phyloP scores from a whole-genome alignment of 2,329 filamentous ascomycete genomes.

The Cordyceps cateniannulata region DNA sequence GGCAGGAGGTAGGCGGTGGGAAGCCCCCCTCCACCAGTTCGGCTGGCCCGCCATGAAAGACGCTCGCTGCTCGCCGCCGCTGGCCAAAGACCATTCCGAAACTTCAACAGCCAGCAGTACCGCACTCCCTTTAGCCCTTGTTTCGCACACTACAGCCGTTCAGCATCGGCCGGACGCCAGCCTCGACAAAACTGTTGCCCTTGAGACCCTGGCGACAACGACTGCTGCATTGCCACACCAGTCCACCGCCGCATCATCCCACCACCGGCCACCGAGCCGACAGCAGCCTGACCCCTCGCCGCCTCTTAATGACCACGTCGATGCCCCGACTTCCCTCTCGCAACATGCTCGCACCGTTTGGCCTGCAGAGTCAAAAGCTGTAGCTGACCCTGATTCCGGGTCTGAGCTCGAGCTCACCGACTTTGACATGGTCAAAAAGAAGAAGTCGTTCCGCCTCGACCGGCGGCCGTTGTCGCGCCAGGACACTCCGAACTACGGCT shows the following conservation, averaged over 20 bases:
- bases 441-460: constrained; percentile 30
- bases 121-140: constrained; percentile 5
- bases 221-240: constrained; percentile 6
- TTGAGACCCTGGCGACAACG: constrained; percentile 3
- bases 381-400: constrained; percentile 5
- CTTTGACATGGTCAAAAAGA: constrained; percentile 28
- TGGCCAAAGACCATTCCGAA: constrained; percentile 3
- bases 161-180: constrained; percentile 1
- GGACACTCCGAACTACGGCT: constrained; percentile 31
- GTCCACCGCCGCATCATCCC: constrained; percentile 4
- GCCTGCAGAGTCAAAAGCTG: constrained; percentile 8
- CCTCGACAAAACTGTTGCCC: not conserved
- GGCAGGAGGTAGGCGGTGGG: not conserved
- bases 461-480: constrained; percentile 19
- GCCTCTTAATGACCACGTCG: not conserved
- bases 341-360: constrained; percentile 13
- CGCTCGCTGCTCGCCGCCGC: not conserved
- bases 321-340: constrained; percentile 1
- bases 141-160: not conserved
- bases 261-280: not conserved
- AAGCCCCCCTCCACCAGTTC: constrained; percentile 1
- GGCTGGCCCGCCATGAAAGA: constrained; percentile 5
- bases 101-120: not conserved
- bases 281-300: not conserved
- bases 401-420: constrained; percentile 13